These are phyloP conservation scores for Santalum album DNA, from an alignment of 164 flowering plant species.

Conservation along the genomic window DNA sequence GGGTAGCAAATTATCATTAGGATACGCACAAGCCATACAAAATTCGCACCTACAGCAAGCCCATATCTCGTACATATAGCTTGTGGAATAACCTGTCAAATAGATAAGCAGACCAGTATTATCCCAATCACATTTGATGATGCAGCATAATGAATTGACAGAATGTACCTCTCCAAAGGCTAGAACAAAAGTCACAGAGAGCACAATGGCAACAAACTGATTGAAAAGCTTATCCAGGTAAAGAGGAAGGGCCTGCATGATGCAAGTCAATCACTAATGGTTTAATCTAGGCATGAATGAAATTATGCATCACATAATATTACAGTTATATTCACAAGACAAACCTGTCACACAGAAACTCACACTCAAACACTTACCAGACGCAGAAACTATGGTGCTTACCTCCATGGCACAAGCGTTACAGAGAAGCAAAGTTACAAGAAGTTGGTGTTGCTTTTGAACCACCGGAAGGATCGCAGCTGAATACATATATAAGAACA, in stretches of 20 bases:
- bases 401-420: constrained; percentile 99
- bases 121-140: not conserved
- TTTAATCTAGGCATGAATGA: not conserved
- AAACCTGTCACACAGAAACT: too few species aligned
- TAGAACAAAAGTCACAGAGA: constrained; percentile 93
- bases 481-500: constrained; percentile 20
- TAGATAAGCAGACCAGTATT: not conserved
- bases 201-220: constrained; percentile 77
- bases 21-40: constrained; percentile 84
- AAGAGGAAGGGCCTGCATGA: constrained; percentile 91
- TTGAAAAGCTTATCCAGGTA: constrained; percentile 83
- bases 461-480: constrained; percentile 92
- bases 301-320: too few species aligned
- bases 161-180: constrained; percentile 84
- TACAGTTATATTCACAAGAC: too few species aligned
- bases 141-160: not conserved
- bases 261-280: not conserved
- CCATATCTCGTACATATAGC: constrained; percentile 95
- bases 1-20: constrained; percentile 90
- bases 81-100: constrained; percentile 85
- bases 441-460: constrained; percentile 92
- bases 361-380: too few species aligned
- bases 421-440: constrained; percentile 87
- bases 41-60: constrained; percentile 92
- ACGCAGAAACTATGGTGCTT: too few species aligned